Evolutionary conservation across 768 basidiomycete species (phyloP).

Genomic region (Hygrocybe punicea): DNA sequence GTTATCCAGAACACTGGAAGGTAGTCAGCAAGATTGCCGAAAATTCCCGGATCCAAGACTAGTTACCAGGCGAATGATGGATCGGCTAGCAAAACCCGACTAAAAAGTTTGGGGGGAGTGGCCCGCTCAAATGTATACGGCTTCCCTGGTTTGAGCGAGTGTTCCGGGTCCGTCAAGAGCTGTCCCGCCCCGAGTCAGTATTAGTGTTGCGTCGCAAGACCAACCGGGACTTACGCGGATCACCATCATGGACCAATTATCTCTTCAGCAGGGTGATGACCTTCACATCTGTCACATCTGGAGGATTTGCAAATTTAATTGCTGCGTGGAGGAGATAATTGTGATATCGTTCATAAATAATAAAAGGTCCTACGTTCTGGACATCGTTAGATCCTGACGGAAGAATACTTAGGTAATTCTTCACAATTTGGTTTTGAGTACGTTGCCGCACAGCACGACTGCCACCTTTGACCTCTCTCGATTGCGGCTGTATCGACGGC

Average conservation of each 20-base stretch:
- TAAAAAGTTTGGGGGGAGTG: neutral
- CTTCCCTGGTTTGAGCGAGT: neutral
- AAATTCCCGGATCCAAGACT: neutral
- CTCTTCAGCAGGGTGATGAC: neutral
- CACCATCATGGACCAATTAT: slow-evolving; percentile 1
- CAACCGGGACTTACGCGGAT: neutral
- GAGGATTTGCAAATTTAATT: neutral
- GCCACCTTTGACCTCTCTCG: neutral
- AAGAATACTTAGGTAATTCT: neutral
- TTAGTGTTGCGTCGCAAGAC: no score
- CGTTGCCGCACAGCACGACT: neutral
- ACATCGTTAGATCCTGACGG: slow-evolving; percentile 2
- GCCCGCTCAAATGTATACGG: slow-evolving; percentile 1
- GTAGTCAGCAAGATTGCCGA: neutral
- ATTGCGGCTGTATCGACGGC: slow-evolving; percentile 1
- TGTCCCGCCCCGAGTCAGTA: neutral
- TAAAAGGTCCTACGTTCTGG: neutral
- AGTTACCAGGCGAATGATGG: neutral
- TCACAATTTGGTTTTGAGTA: slow-evolving; percentile 1
- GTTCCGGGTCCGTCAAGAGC: slow-evolving; percentile 2
- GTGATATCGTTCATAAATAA: neutral
- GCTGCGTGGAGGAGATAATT: slow-evolving; percentile 1
- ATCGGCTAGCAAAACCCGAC: slow-evolving; percentile 2
- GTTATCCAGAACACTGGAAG: slow-evolving; percentile 2
- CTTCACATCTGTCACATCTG: neutral